Evolutionary conservation across 2,329 filamentous ascomycete species (phyloP).

Genomic region (Cercospora sesami): DNA sequence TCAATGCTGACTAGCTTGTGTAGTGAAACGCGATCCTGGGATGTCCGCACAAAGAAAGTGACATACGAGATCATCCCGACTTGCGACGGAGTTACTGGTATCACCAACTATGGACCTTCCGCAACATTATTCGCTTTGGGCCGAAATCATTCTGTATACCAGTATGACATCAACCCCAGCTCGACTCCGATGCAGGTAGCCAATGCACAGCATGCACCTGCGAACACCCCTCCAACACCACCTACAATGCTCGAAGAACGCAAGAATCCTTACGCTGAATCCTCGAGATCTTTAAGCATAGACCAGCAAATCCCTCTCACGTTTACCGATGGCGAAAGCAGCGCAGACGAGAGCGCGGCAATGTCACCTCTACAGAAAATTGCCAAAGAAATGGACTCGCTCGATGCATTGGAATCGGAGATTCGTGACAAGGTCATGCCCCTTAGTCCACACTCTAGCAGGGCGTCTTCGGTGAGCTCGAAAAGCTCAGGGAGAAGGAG

Average conservation of each 20-base stretch:
- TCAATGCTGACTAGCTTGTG: conserved; percentile 9
- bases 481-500: conserved; percentile 52
- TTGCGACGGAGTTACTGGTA: conserved; percentile 73
- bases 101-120: conserved; percentile 85
- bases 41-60: conserved; percentile 96
- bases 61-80: conserved; percentile 87
- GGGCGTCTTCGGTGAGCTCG: conserved; percentile 62
- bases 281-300: conserved; percentile 29
- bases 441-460: conserved; percentile 66
- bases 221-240: conserved; percentile 74
- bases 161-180: conserved; percentile 83
- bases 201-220: conserved; percentile 82
- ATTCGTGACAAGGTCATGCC: conserved; percentile 64
- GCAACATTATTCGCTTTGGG: conserved; percentile 92
- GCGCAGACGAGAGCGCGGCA: conserved; percentile 63
- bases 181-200: conserved; percentile 72
- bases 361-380: conserved; percentile 75
- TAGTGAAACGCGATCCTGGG: conserved; percentile 88
- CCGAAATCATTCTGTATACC: conserved; percentile 83
- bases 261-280: conserved; percentile 46
- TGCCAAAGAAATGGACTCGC: conserved; percentile 66
- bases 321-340: conserved; percentile 63
- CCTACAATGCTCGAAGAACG: conserved; percentile 78
- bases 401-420: conserved; percentile 54
- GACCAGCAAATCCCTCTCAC: conserved; percentile 35